A percentile compares a stretch with the other conserved stretches of the same genome.
Conservation (phyloP, 331 rosid genomes). For the Stylosanthes scabra region DNA sequence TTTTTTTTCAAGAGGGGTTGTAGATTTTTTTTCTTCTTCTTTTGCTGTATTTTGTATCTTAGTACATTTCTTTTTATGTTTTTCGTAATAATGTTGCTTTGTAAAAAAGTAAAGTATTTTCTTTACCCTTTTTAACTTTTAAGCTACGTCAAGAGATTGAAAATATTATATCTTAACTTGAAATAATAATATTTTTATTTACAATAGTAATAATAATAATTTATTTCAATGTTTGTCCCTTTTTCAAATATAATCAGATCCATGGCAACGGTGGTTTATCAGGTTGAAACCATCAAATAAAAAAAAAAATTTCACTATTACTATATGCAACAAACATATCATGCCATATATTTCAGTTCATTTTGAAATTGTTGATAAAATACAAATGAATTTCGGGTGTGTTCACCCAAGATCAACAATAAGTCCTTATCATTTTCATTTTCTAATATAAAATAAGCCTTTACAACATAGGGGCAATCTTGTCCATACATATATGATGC, state of each 20-base stretch:
- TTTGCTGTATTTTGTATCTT: background rate
- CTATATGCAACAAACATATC: background rate
- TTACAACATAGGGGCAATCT: slow-evolving; percentile 56
- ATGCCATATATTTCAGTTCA: slow-evolving; percentile 12
- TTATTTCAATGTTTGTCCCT: no score
- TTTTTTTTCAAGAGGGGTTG: background rate
- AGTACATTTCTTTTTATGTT: background rate
- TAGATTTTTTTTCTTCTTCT: background rate
- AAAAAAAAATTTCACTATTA: slow-evolving; percentile 8
- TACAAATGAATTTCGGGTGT: slow-evolving; percentile 49
- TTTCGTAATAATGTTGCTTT: background rate
- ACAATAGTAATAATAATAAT: no score
- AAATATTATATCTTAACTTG: no score
- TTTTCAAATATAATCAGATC: no score
- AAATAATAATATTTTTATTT: no score
- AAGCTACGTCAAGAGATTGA: no score
- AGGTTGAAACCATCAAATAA: background rate
- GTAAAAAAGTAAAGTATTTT: background rate
- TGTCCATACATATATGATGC: slow-evolving; percentile 73
- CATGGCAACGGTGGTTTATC: background rate
- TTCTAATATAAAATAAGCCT: slow-evolving; percentile 52
- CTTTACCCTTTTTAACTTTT: no score
- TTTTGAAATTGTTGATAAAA: slow-evolving; percentile 36
- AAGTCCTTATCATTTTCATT: slow-evolving; percentile 48
- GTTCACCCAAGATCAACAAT: slow-evolving; percentile 51